Base-by-base conservation (phyloP, 805 yeast species). In the Sungouiella blattae region DNA sequence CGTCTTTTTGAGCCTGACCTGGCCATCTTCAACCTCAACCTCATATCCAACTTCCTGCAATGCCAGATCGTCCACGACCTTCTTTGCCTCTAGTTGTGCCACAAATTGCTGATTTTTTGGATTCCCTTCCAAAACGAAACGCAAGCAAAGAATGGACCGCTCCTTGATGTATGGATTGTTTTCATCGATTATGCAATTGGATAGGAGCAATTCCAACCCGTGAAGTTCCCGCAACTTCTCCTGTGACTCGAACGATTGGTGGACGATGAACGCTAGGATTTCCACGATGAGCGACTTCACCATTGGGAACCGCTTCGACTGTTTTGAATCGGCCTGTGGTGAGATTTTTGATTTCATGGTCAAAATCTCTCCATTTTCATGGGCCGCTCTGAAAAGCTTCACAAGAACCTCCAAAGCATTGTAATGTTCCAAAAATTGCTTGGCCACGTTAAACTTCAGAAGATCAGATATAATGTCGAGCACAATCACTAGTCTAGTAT, bases 111-210 rank as follows among this genome's bases (percentile, higher is more conserved):
- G 97, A 55, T 91, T 93, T 30, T 64, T 68, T 4, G 46, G 50
- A 49, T 93, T 93, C 7, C 73, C 68, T 16, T 75, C 73, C 11
- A 91, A 59, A 21, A 88, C 58, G 41, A 79, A 80, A 49, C 81
- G 76, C 18, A 93, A 55, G 51, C 96, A 87, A 5, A 91, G 61
- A 22, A 93, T 84, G 1, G 95, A 74, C 40, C 91, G 65, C 52
- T 91, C 98, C 45, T 87, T 83, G 37, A 85, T 81, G 48, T 73
- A 91, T 0, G 97, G 98, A 55, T 93, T 94, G 53, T 85, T 78
- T 29, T 80, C 81, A 56, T 91, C 98, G 33, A 93, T 79, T 26
- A 83, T 76, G 62, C 97, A 89, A 43, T 81, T 83, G 6, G 89
- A 83, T 16, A 91, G 63, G 0, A 89, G 69, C 13, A 86, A 58